phyloP scores from a whole-genome alignment of 2,329 filamentous ascomycete genomes.

The Talaromyces albobiverticillius region DNA sequence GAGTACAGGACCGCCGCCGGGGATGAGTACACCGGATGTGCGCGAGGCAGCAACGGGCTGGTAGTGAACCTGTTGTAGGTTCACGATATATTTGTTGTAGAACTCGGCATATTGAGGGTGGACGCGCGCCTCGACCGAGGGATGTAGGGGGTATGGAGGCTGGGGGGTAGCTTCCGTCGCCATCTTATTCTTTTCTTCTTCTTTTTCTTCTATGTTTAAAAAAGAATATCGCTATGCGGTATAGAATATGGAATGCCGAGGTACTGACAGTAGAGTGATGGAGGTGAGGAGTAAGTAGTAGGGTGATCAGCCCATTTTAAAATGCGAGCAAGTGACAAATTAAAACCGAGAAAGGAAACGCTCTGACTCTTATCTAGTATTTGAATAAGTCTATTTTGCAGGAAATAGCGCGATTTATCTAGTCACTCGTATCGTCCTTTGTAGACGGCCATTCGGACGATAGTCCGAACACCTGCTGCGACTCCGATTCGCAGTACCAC shows the following conservation, averaged over 20 bases:
- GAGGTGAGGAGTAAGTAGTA: neutral
- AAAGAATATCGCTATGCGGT: neutral
- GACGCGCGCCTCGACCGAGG: conserved; percentile 45
- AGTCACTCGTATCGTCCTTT: no score
- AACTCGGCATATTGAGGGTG: conserved; percentile 53
- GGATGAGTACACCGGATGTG: conserved; percentile 51
- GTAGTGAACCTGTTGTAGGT: conserved; percentile 54
- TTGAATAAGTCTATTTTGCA: no score
- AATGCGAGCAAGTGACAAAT: no score
- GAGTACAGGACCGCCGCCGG: conserved; percentile 50
- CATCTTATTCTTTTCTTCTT: conserved; percentile 2
- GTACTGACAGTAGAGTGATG: neutral
- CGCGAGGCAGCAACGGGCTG: conserved; percentile 54
- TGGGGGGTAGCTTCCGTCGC: conserved; percentile 19
- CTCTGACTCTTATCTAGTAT: no score
- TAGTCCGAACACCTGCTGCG: no score
- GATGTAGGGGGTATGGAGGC: conserved; percentile 49
- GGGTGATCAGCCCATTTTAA: no score
- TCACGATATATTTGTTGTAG: conserved; percentile 52
- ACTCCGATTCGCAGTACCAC: no score
- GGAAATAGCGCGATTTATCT: no score
- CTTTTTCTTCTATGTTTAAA: neutral
- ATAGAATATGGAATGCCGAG: neutral
- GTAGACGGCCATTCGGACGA: no score
- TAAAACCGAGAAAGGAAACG: no score